A percentile compares a stretch with the other conserved stretches of the same genome.
These are phyloP conservation scores for Penicillium manginii DNA, from an alignment of 495 filamentous ascomycete genomes.

Conservation along the genomic window DNA sequence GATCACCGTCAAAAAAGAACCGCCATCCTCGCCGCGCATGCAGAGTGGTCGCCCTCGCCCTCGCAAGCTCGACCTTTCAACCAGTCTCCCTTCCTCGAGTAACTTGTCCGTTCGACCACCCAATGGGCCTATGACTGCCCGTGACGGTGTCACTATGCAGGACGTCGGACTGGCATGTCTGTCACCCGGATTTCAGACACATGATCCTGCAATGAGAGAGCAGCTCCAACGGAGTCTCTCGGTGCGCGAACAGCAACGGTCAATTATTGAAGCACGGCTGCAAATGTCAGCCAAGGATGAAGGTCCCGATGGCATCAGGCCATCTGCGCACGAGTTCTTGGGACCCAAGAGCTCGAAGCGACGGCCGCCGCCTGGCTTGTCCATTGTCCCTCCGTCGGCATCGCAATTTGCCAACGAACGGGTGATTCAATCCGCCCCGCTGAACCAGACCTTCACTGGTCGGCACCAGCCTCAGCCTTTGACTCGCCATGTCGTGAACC, in stretches of 20 bases:
- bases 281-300: conserved; percentile 82
- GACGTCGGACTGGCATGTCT: conserved; percentile 93
- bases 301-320: conserved; percentile 64
- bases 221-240: conserved; percentile 92
- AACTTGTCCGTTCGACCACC: conserved; percentile 64
- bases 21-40: conserved; percentile 78
- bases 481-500: conserved; percentile 81
- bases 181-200: conserved; percentile 92
- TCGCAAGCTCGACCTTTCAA: conserved; percentile 85
- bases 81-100: conserved; percentile 63
- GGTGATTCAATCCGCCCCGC: conserved; percentile 93
- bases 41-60: conserved; percentile 75
- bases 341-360: conserved; percentile 73
- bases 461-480: conserved; percentile 79
- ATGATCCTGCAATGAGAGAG: conserved; percentile 95
- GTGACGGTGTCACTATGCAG: conserved; percentile 81
- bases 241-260: conserved; percentile 90
- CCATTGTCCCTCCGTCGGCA: conserved; percentile 95
- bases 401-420: conserved; percentile 93
- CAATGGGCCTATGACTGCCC: conserved; percentile 77
- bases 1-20: conserved; percentile 96
- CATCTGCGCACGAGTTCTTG: conserved; percentile 53
- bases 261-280: conserved; percentile 90
- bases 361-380: conserved; percentile 84
- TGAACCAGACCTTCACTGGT: conserved; percentile 95